Evolutionary conservation across 2,329 filamentous ascomycete genomes (phyloP), one percentile per base, ranked within the genome.

Genomic region (Tolypocladium paradoxum): DNA sequence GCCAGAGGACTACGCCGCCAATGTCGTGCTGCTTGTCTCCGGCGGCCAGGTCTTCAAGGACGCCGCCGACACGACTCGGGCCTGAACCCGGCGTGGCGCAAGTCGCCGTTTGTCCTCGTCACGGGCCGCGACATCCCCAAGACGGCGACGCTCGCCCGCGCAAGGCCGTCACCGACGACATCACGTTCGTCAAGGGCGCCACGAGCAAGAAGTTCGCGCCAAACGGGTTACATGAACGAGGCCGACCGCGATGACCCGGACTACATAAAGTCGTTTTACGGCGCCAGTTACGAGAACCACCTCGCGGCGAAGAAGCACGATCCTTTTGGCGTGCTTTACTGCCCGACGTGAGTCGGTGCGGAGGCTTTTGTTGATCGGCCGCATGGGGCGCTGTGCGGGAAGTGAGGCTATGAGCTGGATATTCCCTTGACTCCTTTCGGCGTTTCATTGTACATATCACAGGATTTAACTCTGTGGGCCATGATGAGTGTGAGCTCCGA

Each of bases 181-280:
- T 66, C 31, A 68, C 64, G 3, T 62, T 55, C 33, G 57, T 63
- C 48, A 65, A 65, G 54, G 63, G 61, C 29, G 62, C 54, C n/a
- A 63, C 64, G 9, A 57, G 68, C 7, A 65, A 68, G 53, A 61
- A 58, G 4, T 55, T 74, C 18, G 67, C 70, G 2, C 72, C 71
- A 1, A 58, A 66, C 43, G 3, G 64, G 64, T 4, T 75, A 75
- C 57, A 65, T 73, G 60, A 75, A 74, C 52, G 73, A 75, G 58
- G 71, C 63, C 12, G 65, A 73, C 56, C 52, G 62, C 1, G 57
- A 67, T 20, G 67, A 72, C 51, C 63, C 66, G 3, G 55, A 68
- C 33, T 68, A 60, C 33, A 57, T 60, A 6, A 3, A 62, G 35
- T 58, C 63, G 2, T 73, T 72, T 52, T 73, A 68, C 57, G 69